Base-by-base conservation (phyloP, 2,329 filamentous ascomycete species). In the Escovopsis sp. region DNA sequence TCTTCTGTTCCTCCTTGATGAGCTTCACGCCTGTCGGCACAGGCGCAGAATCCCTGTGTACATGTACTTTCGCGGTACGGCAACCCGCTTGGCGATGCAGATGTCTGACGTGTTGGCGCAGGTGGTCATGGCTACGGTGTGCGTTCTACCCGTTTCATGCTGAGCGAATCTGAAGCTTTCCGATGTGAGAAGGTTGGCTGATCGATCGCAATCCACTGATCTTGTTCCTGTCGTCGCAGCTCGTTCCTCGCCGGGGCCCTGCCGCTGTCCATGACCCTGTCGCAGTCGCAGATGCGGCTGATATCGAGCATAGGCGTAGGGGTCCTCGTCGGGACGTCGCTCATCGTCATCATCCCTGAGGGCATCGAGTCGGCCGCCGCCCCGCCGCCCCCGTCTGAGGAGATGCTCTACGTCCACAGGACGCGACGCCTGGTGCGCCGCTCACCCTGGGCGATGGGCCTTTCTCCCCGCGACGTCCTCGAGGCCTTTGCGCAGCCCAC, bases 321-420 rank as follows among this genome's bases (percentile, higher is more conserved):
- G 31, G 81, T 98, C 35, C 66, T 98, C 8, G 87, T 98, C 13
- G 90, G 90, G 26, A 96, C 90, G 19, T 88, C 88, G 2, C 70
- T 98, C 44, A 88, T 96, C 44, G 86, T 98, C 23, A 96, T 98
- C 51, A 94, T 98, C 49, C 90, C 90, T 1, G 90, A 98, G 57
- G 90, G 90, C 27, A 79, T 96, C 40, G 87, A 94, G 53, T 88
- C 90, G 3, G 70, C 94, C 38, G 84, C 90, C 46, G 76, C 68
- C 12, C 61, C 68, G 3, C 56, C 60, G 2, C 9, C 21, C n/a
- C n/a, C n/a, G n/a, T n/a, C n/a, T n/a, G n/a, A n/a, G 21, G 53
- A 61, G 38, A 45, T 53, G 6, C 43, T 54, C 9, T 59, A 63
- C 32, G 45, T 56, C 34, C 60, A 61, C 45, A 51, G 51, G 37